These are phyloP conservation scores for Picochlorum sp. DNA, from an alignment of 139 green algal genomes.

Conservation along the genomic window DNA sequence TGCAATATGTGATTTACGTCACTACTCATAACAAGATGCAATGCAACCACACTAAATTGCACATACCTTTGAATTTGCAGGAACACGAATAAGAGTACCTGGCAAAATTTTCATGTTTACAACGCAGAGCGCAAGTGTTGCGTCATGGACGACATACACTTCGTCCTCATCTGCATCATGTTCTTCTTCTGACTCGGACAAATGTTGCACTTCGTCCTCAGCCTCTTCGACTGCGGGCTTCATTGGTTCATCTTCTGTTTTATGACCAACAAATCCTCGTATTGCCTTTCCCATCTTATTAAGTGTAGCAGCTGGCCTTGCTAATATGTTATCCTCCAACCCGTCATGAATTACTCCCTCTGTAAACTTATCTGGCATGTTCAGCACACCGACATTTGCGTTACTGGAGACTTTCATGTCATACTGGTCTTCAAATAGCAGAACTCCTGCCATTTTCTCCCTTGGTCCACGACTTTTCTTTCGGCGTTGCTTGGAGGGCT, in stretches of 20 bases:
- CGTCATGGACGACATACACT: not conserved
- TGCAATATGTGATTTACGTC: no score
- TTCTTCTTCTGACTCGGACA: not conserved
- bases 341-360: no score
- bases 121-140: not conserved
- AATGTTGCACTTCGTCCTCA: not conserved
- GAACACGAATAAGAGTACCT: not conserved
- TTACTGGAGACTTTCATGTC: not conserved
- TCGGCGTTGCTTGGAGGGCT: not conserved
- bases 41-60: no score
- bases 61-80: not conserved
- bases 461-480: not conserved
- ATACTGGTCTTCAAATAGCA: not conserved
- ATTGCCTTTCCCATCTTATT: not conserved
- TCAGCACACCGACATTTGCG: not conserved
- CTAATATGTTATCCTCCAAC: not conserved
- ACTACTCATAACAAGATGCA: no score
- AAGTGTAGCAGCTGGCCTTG: not conserved
- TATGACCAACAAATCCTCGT: not conserved
- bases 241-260: not conserved
- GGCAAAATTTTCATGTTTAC: not conserved
- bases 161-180: not conserved
- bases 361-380: not conserved
- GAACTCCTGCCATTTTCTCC: not conserved
- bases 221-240: not conserved